phyloP scores from a whole-genome alignment of 176 grass and related monocot species.

The Rhipidocladum racemiflorum region DNA sequence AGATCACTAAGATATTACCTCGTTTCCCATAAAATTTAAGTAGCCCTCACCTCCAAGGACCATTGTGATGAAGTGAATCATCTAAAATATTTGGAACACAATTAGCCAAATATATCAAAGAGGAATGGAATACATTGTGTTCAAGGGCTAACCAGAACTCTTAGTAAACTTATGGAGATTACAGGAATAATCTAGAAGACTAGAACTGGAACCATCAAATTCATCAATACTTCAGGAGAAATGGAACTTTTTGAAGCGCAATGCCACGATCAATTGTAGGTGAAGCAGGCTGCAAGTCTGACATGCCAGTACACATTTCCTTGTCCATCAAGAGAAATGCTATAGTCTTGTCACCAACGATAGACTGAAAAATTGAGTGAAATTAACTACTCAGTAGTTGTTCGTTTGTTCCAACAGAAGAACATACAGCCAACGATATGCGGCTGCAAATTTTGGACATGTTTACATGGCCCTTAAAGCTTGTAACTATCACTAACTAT shows the following conservation, averaged over 20 bases:
- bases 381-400: neutral
- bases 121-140: neutral
- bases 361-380: constrained; percentile 54
- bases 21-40: constrained; percentile 99
- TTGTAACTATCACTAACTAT: neutral
- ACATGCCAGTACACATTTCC: constrained; percentile 98
- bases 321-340: constrained; percentile 95
- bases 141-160: constrained; percentile 5
- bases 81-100: constrained; percentile 50
- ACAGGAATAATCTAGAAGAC: constrained; percentile 16
- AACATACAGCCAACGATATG: neutral
- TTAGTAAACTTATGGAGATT: neutral
- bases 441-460: constrained; percentile 21
- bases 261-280: constrained; percentile 73
- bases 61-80: constrained; percentile 98
- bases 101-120: constrained; percentile 15
- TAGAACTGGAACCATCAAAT: constrained; percentile 5
- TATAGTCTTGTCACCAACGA: constrained; percentile 94
- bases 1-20: constrained; percentile 47
- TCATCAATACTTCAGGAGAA: neutral
- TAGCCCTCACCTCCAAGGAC: constrained; percentile 93
- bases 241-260: constrained; percentile 81
- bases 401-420: neutral
- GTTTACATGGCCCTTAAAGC: neutral
- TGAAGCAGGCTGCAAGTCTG: constrained; percentile 88